These are phyloP conservation scores for Jasminum sambac DNA, from an alignment of 257 asterid species.

Conservation along the genomic window DNA sequence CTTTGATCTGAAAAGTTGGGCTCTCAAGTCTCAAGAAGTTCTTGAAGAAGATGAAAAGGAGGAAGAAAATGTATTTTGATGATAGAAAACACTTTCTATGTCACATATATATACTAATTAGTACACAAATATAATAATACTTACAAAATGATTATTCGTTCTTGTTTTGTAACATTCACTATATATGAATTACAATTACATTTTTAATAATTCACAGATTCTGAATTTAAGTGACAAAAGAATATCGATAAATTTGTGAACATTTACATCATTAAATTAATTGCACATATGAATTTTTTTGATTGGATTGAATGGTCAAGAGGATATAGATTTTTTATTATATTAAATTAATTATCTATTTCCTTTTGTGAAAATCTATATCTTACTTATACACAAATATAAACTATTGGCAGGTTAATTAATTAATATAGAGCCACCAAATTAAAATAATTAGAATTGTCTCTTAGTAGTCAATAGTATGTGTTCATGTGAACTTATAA, in stretches of 20 bases:
- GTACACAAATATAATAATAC: not conserved
- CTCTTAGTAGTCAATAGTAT: slow-evolving; percentile 37
- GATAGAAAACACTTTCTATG: slow-evolving; percentile 17
- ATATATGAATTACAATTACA: slow-evolving; percentile 9
- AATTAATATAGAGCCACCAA: no score
- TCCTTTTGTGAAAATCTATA: no score
- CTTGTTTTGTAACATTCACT: not conserved
- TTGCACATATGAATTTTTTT: no score
- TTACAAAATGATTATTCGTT: not conserved
- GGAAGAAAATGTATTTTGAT: not conserved
- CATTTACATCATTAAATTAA: no score
- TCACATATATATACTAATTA: slow-evolving; percentile 43
- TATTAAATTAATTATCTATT: no score
- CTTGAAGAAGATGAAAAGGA: not conserved
- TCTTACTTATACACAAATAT: no score
- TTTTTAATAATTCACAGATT: no score
- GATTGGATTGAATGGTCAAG: no score
- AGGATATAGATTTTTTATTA: no score
- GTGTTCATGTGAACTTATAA: slow-evolving; percentile 47
- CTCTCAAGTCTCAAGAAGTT: not conserved
- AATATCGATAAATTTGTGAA: no score
- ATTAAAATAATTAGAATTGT: slow-evolving; percentile 39
- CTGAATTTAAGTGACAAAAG: no score
- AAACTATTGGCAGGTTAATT: no score
- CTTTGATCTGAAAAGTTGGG: not conserved